Percentiles rank a stretch among this genome's conserved stretches.
Evolutionary conservation across 768 basidiomycete genomes (phyloP).

Genomic region (Mycena filopes): DNA sequence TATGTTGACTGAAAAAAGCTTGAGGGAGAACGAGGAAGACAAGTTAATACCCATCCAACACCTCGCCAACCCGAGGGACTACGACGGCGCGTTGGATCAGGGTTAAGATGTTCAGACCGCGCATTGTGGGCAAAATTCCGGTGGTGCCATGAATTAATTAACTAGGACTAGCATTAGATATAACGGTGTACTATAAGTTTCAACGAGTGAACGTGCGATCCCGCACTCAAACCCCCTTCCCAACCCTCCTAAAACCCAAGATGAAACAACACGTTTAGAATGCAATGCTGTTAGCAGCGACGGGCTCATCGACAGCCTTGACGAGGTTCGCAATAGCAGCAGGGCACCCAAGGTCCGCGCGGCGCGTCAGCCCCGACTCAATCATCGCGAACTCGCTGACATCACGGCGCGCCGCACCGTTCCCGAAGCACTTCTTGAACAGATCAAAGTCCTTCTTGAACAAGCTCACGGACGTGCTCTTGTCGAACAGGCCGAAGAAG

Average conservation of each 20-base stretch:
- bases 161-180: background rate
- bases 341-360: constrained; percentile 26
- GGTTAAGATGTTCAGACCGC: too few relatives aligned
- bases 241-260: too few relatives aligned
- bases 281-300: constrained; percentile 7
- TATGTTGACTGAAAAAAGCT: too few relatives aligned
- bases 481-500: constrained; percentile 55
- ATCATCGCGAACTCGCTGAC: constrained; percentile 1
- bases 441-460: constrained; percentile 51
- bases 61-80: too few relatives aligned
- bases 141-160: constrained; percentile 2
- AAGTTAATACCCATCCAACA: too few relatives aligned
- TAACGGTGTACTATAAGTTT: background rate
- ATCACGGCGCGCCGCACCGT: constrained; percentile 10
- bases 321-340: constrained; percentile 17
- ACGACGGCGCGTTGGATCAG: too few relatives aligned
- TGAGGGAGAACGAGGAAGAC: too few relatives aligned
- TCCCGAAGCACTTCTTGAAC: constrained; percentile 41
- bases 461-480: constrained; percentile 43
- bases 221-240: background rate
- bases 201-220: constrained; percentile 1
- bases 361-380: constrained; percentile 17
- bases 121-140: too few relatives aligned
- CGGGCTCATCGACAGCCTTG: constrained; percentile 19
- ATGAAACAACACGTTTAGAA: background rate